Evolutionary conservation across 1,284 basidiomycete genomes (phyloP).

Genomic region (Cryptococcus amylolentus): DNA sequence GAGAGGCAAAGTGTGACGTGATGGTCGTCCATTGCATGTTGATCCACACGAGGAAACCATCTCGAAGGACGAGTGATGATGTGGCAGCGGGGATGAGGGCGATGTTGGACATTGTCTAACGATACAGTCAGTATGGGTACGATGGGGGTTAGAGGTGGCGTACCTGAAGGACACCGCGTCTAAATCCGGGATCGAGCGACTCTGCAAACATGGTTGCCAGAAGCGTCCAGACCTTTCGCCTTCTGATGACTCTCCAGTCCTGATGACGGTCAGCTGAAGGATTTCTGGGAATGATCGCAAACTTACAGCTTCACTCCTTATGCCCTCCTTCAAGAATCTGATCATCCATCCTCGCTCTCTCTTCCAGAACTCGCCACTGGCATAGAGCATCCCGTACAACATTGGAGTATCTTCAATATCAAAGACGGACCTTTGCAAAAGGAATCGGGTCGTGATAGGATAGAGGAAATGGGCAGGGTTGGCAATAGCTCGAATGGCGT

Average conservation of each 20-base stretch:
- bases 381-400: conserved; percentile 78
- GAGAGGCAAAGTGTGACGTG: not conserved
- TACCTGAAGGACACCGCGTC: conserved; percentile 66
- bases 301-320: conserved; percentile 56
- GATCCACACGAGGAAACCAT: conserved; percentile 71
- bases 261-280: conserved; percentile 36
- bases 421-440: conserved; percentile 73
- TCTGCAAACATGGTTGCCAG: conserved; percentile 74
- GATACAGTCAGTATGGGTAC: not conserved
- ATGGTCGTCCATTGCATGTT: conserved; percentile 60
- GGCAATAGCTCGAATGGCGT: conserved; percentile 72
- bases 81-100: conserved; percentile 65
- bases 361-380: conserved; percentile 67
- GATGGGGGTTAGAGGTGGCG: not conserved
- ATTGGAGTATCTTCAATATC: conserved; percentile 76
- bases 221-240: conserved; percentile 82
- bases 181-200: conserved; percentile 56
- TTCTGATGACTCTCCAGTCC: conserved; percentile 77
- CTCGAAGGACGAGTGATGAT: conserved; percentile 64
- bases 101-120: conserved; percentile 65
- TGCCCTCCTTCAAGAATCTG: conserved; percentile 74
- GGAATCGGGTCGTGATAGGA: conserved; percentile 71
- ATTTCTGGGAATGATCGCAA: not conserved
- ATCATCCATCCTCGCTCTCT: conserved; percentile 86
- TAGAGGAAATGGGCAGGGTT: conserved; percentile 77